Evolutionary conservation across 2,329 filamentous ascomycete species (phyloP), one percentile per base, ranked within the genome.

Genomic region (Botrytis hyacinthi): DNA sequence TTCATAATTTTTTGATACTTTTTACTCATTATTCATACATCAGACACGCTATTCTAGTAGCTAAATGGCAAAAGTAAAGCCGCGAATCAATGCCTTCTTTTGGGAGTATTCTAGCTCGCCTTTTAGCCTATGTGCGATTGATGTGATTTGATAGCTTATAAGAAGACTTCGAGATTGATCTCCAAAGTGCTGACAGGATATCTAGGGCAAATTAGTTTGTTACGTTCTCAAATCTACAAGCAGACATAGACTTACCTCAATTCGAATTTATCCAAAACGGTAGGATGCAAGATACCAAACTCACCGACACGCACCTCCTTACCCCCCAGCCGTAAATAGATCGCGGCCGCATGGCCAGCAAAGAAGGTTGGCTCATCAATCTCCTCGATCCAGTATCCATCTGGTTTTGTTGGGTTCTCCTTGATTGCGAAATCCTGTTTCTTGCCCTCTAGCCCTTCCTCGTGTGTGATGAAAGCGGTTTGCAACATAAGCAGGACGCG

Each of bases 321-420:
- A 74, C 92, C 93, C 51, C 84, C 88, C 44, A 95, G 83, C 71
- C 92, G 90, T 75, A 97, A 85, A 82, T 92, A 92, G 75, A 99
- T 91, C 66, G 93, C 91, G 16, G 96, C 96, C 26, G 93, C 92
- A 81, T 97, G 94, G 60, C 95, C 96, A 59, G 90, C 86, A 84
- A 99, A 95, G 87, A 97, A 99, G 60, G 95, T 98, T 2, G 92
- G 87, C 81, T 98, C 93, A 78, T 97, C 89, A 75, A 97, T 89
- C 84, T 97, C 94, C 84, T 97, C 91, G 78, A 98, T 96, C 92
- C 93, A 98, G 85, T 99, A 99, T 32, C 91, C 91, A 78, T 93
- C 87, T 63, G 89, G 86, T 78, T 90, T 87, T 73, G 85, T 84
- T 75, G 86, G 84, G 81, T 89, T 84, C 77, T 85, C 83, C 78